These are phyloP conservation scores for Papiliotrema flavescens DNA, from an alignment of 1,284 basidiomycete species.

Conservation along the genomic window DNA sequence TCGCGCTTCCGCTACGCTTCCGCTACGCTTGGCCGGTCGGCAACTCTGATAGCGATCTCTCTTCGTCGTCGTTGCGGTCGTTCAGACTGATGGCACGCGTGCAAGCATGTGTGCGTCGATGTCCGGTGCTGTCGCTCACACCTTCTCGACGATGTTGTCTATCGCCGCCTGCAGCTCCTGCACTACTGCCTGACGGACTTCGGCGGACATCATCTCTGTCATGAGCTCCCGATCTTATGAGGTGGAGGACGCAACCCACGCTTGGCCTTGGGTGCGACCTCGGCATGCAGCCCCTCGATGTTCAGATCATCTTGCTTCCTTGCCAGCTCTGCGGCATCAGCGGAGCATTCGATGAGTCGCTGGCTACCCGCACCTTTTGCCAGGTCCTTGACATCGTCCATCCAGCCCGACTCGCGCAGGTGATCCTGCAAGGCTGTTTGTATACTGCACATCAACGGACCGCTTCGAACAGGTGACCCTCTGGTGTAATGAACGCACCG, in stretches of 20 bases:
- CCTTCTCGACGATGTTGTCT: slow-evolving; percentile 41
- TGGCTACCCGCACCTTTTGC: slow-evolving; percentile 34
- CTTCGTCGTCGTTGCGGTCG: too few species aligned
- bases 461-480: too few species aligned
- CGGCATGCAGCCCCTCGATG: not conserved
- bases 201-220: slow-evolving; percentile 12
- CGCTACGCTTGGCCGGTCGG: too few species aligned
- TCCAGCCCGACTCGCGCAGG: slow-evolving; percentile 39
- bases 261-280: not conserved
- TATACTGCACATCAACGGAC: not conserved
- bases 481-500: slow-evolving; percentile 21
- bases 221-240: not conserved
- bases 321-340: slow-evolving; percentile 33
- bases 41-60: too few species aligned
- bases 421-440: slow-evolving; percentile 24
- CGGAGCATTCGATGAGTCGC: slow-evolving; percentile 57
- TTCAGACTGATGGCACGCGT: too few species aligned
- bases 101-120: too few species aligned
- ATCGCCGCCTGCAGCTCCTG: slow-evolving; percentile 41
- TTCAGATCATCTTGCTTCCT: not conserved
- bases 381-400: slow-evolving; percentile 44
- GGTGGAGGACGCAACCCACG: not conserved
- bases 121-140: too few species aligned
- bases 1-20: too few species aligned
- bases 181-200: slow-evolving; percentile 27